These are phyloP conservation scores for Pseudisothecium myosuroides DNA, from an alignment of 225 moss, liverwort and hornwort genomes.

Conservation along the genomic window DNA sequence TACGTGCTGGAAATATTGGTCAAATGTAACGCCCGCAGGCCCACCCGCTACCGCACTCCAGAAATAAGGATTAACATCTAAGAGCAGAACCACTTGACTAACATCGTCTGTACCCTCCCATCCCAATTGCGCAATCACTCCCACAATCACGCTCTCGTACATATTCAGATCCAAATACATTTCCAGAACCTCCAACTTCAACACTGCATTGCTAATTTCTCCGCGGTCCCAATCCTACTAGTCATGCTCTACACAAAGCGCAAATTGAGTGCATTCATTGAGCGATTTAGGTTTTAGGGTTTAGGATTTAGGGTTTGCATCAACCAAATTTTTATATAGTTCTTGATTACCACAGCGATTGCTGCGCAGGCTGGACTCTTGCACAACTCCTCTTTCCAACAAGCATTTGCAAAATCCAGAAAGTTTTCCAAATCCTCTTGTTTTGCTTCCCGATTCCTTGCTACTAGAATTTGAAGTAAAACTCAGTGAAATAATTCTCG, in stretches of 20 bases:
- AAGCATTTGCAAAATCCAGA: neutral
- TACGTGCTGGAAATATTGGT: constrained; percentile 78
- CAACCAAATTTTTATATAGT: neutral
- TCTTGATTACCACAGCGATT: neutral
- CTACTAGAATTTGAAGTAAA: neutral
- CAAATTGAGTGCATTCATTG: neutral
- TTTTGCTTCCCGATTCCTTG: neutral
- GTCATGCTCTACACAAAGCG: neutral
- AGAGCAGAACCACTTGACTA: constrained; percentile 72
- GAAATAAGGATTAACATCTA: constrained; percentile 89
- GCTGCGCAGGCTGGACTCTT: neutral
- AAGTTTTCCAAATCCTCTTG: neutral
- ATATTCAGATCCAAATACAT: neutral
- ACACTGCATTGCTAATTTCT: neutral
- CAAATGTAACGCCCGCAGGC: constrained; percentile 41
- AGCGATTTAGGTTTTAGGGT: neutral
- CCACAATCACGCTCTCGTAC: neutral
- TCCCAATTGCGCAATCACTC: neutral
- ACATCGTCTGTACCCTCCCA: constrained; percentile 52
- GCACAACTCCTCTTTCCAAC: neutral
- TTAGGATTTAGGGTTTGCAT: neutral
- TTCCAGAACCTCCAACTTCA: neutral
- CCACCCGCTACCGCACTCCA: constrained; percentile 55
- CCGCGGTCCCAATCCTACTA: neutral
- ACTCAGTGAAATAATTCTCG: neutral